A percentile compares a stretch with the other conserved stretches of the same genome.
These are phyloP conservation scores for Lotmaria passim DNA, from an alignment of 208 protist genomes.

Conservation along the genomic window DNA sequence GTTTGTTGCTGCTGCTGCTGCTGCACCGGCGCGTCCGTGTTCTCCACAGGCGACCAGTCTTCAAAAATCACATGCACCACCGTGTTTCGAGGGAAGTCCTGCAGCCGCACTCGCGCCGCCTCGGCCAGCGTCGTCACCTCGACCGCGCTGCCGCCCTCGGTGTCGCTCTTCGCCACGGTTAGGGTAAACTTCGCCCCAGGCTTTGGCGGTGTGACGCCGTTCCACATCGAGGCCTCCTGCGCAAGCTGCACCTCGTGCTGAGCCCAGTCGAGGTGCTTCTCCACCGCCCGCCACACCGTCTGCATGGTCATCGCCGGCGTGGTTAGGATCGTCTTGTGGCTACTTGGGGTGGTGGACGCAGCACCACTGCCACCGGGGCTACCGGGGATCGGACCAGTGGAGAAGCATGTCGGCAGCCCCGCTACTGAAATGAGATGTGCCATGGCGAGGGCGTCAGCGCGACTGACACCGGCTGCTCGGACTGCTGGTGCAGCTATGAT, in stretches of 20 bases:
- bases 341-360: not conserved
- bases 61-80: constrained; percentile 26
- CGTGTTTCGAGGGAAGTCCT: constrained; percentile 47
- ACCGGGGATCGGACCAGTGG: constrained; percentile 18
- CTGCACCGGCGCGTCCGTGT: not conserved
- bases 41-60: not conserved
- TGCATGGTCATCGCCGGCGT: constrained; percentile 53
- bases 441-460: constrained; percentile 7
- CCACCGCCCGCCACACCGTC: constrained; percentile 57
- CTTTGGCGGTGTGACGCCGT: constrained; percentile 23
- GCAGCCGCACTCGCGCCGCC: constrained; percentile 47
- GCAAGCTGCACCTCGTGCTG: constrained; percentile 34
- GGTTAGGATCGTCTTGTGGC: constrained; percentile 45
- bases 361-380: constrained; percentile 4
- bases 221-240: constrained; percentile 24
- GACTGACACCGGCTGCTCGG: constrained; percentile 14
- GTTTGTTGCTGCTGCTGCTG: not conserved
- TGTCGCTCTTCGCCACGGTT: constrained; percentile 10
- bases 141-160: not conserved
- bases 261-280: constrained; percentile 38
- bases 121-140: constrained; percentile 25
- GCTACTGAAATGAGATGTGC: constrained; percentile 50
- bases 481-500: constrained; percentile 16
- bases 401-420: constrained; percentile 43
- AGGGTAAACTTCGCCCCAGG: constrained; percentile 23